Evolutionary conservation across 768 basidiomycete genomes (phyloP).

Genomic region (Tricholoma bakamatsutake): DNA sequence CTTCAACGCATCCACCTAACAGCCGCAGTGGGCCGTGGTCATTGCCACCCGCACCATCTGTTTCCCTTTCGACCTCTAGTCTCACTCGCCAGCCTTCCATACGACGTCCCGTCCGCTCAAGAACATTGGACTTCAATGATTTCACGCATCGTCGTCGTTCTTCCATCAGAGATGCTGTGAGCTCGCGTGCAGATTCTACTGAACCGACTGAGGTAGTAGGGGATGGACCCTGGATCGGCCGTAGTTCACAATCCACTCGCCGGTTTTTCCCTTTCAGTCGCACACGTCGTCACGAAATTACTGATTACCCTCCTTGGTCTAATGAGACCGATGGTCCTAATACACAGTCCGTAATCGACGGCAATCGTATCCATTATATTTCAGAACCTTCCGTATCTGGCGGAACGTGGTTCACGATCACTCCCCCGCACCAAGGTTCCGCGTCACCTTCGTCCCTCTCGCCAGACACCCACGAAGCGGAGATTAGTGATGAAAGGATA

Average conservation of each 20-base stretch:
- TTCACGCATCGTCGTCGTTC: constrained; percentile 64
- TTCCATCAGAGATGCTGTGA: constrained; percentile 31
- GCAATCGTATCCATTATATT: constrained; percentile 5
- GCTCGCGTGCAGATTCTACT: constrained; percentile 21
- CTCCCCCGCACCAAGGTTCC: constrained; percentile 15
- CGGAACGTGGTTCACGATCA: constrained; percentile 20
- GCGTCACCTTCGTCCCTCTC: constrained; percentile 4
- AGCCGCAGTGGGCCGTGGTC: constrained; percentile 29
- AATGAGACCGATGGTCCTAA: constrained; percentile 15
- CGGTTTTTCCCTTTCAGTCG: constrained; percentile 56
- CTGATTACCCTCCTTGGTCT: constrained; percentile 17
- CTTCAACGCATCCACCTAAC: constrained; percentile 19
- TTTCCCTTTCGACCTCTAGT: constrained; percentile 16
- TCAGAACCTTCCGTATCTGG: constrained; percentile 17
- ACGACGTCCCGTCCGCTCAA: constrained; percentile 48
- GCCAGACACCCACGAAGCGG: constrained; percentile 18
- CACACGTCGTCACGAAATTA: constrained; percentile 34
- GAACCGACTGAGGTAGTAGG: constrained; percentile 24
- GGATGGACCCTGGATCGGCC: constrained; percentile 14
- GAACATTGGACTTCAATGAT: constrained; percentile 66
- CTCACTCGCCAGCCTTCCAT: constrained; percentile 55
- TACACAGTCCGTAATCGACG: constrained; percentile 12
- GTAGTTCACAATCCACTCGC: constrained; percentile 27
- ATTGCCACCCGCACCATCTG: constrained; percentile 12
- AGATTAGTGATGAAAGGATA: constrained; percentile 28